Conservation (phyloP, 164 flowering plant genomes). For the Umbilicus rupestris region DNA sequence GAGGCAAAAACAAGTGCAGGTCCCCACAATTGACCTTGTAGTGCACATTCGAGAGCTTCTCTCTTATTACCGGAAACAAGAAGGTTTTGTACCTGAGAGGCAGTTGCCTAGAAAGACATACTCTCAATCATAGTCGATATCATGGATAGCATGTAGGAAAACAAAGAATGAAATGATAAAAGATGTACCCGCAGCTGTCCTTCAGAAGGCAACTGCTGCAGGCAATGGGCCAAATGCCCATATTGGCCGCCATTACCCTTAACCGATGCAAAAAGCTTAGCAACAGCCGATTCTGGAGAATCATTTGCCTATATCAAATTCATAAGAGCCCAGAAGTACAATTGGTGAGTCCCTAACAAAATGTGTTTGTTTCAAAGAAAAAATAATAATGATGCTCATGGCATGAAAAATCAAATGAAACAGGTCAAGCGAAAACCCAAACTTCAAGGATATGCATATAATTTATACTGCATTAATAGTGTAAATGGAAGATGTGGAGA, state of each 20-base stretch:
- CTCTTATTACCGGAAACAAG: constrained; percentile 82
- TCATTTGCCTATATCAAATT: constrained; percentile 54
- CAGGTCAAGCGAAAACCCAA: not conserved
- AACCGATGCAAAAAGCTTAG: constrained; percentile 76
- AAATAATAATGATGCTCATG: not conserved
- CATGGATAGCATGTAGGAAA: not conserved
- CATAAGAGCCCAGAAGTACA: constrained; percentile 1
- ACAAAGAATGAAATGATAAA: not conserved
- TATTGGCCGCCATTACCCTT: constrained; percentile 40
- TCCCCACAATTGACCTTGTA: constrained; percentile 94
- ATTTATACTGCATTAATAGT: no score
- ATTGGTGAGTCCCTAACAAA: not conserved
- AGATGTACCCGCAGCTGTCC: constrained; percentile 55
- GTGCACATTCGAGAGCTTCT: constrained; percentile 89
- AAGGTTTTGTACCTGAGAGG: constrained; percentile 83
- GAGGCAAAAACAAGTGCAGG: constrained; percentile 87
- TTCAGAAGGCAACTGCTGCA: constrained; percentile 75
- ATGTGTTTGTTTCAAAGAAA: not conserved
- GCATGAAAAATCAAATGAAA: not conserved
- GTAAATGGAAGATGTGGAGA: no score
- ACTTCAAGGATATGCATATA: no score
- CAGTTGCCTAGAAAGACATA: constrained; percentile 60
- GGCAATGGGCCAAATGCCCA: constrained; percentile 48
- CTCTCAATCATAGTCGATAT: not conserved
- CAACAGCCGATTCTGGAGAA: constrained; percentile 74